These are phyloP conservation scores for Coemansia sp. DNA, from an alignment of 192 early-diverging fungal species.

Conservation along the genomic window DNA sequence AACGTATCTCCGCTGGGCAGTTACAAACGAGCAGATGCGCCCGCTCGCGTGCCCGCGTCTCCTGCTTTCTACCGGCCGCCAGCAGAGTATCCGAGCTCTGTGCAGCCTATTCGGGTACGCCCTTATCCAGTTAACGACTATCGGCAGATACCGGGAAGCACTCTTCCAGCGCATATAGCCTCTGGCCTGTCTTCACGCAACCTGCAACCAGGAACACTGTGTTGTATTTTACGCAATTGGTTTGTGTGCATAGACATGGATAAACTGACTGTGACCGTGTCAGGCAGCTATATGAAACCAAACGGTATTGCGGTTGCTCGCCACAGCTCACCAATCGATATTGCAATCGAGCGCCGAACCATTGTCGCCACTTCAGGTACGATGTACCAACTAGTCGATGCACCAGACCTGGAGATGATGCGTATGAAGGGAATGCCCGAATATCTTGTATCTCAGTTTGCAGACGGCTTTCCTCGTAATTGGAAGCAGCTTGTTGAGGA, in stretches of 20 bases:
- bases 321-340: slow-evolving; percentile 28
- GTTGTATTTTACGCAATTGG: slow-evolving; percentile 22
- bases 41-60: slow-evolving; percentile 5
- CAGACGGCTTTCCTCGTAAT: slow-evolving; percentile 27
- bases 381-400: slow-evolving; percentile 25
- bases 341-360: slow-evolving; percentile 9
- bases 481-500: slow-evolving; percentile 27
- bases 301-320: slow-evolving; percentile 23
- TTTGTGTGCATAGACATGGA: slow-evolving; percentile 17
- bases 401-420: slow-evolving; percentile 29
- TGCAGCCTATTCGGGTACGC: slow-evolving; percentile 30
- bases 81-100: slow-evolving; percentile 33
- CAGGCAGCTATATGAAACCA: slow-evolving; percentile 23
- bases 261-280: slow-evolving; percentile 22
- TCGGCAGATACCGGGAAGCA: slow-evolving; percentile 31
- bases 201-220: neutral
- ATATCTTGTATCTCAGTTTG: slow-evolving; percentile 22
- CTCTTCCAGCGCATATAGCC: slow-evolving; percentile 25
- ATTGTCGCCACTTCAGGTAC: slow-evolving; percentile 24
- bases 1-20: slow-evolving; percentile 8
- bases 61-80: slow-evolving; percentile 15
- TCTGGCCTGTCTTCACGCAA: slow-evolving; percentile 6
- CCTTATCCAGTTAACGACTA: slow-evolving; percentile 9
- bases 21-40: neutral
- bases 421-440: slow-evolving; percentile 34